Conservation (phyloP, 1,284 basidiomycete genomes). For the Tilletia caries region DNA sequence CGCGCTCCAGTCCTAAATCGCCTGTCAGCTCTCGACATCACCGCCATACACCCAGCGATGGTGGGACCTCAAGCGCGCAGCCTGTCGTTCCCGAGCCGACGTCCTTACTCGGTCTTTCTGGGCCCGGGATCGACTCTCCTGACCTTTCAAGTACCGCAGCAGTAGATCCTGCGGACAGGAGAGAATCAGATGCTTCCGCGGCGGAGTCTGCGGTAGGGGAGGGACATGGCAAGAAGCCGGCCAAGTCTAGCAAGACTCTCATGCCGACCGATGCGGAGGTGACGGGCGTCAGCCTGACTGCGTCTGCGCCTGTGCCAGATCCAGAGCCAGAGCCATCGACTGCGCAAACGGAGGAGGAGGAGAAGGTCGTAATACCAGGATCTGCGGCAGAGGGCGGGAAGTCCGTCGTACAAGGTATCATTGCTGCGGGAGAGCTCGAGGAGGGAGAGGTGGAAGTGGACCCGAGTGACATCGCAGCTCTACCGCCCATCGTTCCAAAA, state of each 20-base stretch:
- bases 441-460: background rate
- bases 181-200: background rate
- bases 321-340: background rate
- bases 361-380: background rate
- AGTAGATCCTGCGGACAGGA: background rate
- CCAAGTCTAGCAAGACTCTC: slow-evolving; percentile 5
- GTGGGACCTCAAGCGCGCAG: background rate
- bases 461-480: too few relatives aligned
- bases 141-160: background rate
- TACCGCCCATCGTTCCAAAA: background rate
- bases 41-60: background rate
- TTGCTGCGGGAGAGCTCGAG: background rate
- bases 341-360: background rate
- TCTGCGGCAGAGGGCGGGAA: background rate
- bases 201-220: too few relatives aligned
- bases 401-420: background rate
- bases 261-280: slow-evolving; percentile 1
- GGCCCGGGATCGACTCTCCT: background rate
- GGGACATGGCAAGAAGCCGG: slow-evolving; percentile 7
- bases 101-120: background rate
- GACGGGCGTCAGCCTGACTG: background rate
- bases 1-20: slow-evolving; percentile 7
- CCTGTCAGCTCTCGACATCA: background rate
- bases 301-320: background rate
- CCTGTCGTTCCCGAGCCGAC: background rate